Evolutionary conservation across 371 early-diverging fungal genomes (phyloP), one percentile per base, ranked within the genome.

Genomic region (Batkoa obscura): DNA sequence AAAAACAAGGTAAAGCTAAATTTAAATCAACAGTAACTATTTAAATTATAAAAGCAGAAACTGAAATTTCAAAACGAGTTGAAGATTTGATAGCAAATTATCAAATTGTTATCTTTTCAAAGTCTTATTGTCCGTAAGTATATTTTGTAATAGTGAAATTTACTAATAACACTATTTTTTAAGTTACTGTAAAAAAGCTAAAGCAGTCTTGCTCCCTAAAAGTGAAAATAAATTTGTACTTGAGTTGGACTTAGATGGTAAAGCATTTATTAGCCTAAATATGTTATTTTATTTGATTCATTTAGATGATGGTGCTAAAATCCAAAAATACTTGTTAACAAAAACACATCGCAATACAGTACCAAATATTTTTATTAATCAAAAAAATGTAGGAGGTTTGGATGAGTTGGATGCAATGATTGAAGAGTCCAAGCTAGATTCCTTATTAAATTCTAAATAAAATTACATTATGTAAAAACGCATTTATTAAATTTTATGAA

Each of bases 401-500:
- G 41, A 41, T 41, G 41, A 41, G 8, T 41, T 41, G n/a, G 10
- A 41, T 8, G 41, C 41, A 10, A 8, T 41, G n/a, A 41, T 41
- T 41, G 41, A 41, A 10, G n/a, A 41, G 10, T 8, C 10, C 41
- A 41, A 41, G 41, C 8, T 41, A 8, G 41, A 41, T 41, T 23
- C 23, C 23, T 23, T 23, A 23, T 23, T 23, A 23, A 23, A 23
- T 23, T 23, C 23, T 23, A 23, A 23, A 23, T 23, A 23, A 23
- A 23, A 23, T 23, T 23, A 23, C 23, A 23, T 23, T 23, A 23
- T 23, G 23, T 23, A 23, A 23, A 23, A 23, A 23, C 23, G 23
- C 23, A 23, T 23, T 23, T 23, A 23, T 23, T 23, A 23, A 23
- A 23, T 23, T 45, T 59, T 67, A 72, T 49, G 65, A 60, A 60